Evolutionary conservation across 768 basidiomycete species (phyloP), one percentile per base, ranked within the genome.

Genomic region (Pisolithus tinctorius): DNA sequence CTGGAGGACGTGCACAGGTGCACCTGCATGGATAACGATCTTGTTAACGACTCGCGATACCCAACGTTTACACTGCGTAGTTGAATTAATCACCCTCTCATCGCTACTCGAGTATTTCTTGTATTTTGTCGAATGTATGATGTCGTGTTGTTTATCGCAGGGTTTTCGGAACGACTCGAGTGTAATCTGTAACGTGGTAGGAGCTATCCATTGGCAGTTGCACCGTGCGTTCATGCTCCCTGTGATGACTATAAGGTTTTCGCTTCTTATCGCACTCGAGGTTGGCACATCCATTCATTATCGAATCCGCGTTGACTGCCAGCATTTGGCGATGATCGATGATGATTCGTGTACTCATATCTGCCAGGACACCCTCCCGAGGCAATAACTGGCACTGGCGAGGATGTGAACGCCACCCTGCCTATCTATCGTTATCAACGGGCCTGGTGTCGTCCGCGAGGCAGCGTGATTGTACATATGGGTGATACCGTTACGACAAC

Each of bases 51-150:
- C 31, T 45, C 30, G 46, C 34, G 37, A 56, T 54, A 58, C 49
- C 50, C 54, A 45, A 30, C 50, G 51, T 56, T 55, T 54, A 56
- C 56, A 56, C 63, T 54, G 57, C 53, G 30, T 55, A 56, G 34
- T 56, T 41, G 46, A 42, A 40, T 25, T 51, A 42, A 51, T 56
- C 50, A 37, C 53, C 55, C 43, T 26, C 40, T 45, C 13, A 27
- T 38, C 38, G 36, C 26, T 25, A 26, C 38, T 43, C 36, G 20
- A 37, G 23, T 37, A 16, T 36, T 29, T 16, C 36, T 20, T 51
- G 47, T 52, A 52, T 51, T 31, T 36, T 10, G 27, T 27, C 25
- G 25, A 44, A 26, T 44, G 43, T 44, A 44, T 44, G 43, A 45
- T 45, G 27, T 26, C 17, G 42, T 29, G 43, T 45, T 27, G 43